These are phyloP conservation scores for Paraphaeosphaeria minitans DNA, from an alignment of 2,329 filamentous ascomycete species.

Conservation along the genomic window DNA sequence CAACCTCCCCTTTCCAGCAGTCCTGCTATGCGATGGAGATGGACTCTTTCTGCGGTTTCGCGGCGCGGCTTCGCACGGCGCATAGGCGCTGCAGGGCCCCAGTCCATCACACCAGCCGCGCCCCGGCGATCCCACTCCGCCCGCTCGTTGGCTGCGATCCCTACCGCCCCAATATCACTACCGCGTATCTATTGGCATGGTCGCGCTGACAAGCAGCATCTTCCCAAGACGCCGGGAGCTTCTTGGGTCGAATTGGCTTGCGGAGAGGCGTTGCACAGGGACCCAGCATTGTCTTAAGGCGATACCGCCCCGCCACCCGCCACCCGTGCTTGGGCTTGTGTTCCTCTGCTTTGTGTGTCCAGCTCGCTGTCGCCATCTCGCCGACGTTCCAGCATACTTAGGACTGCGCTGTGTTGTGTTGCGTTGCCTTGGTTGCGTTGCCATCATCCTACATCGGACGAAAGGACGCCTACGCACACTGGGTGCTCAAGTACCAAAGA, in stretches of 20 bases:
- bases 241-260: constrained; percentile 15
- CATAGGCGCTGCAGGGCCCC: constrained; percentile 23
- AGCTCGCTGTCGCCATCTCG: constrained; percentile 3
- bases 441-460: background rate
- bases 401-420: background rate
- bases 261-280: constrained; percentile 10
- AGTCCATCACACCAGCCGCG: constrained; percentile 28
- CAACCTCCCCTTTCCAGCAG: background rate
- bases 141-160: constrained; percentile 38
- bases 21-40: background rate
- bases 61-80: constrained; percentile 8
- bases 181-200: constrained; percentile 32
- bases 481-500: background rate
- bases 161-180: constrained; percentile 37
- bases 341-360: constrained; percentile 13
- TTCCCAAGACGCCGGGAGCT: constrained; percentile 12
- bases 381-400: background rate
- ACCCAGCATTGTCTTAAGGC: constrained; percentile 33
- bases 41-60: background rate
- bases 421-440: background rate
- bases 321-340: constrained; percentile 30
- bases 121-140: constrained; percentile 26
- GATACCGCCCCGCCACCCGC: constrained; percentile 39
- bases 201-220: constrained; percentile 35
- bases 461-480: background rate